Percentiles rank a stretch among this genome's conserved stretches.
Evolutionary conservation across 768 basidiomycete genomes (phyloP).

Genomic region (Strobilomyces dryophilus): DNA sequence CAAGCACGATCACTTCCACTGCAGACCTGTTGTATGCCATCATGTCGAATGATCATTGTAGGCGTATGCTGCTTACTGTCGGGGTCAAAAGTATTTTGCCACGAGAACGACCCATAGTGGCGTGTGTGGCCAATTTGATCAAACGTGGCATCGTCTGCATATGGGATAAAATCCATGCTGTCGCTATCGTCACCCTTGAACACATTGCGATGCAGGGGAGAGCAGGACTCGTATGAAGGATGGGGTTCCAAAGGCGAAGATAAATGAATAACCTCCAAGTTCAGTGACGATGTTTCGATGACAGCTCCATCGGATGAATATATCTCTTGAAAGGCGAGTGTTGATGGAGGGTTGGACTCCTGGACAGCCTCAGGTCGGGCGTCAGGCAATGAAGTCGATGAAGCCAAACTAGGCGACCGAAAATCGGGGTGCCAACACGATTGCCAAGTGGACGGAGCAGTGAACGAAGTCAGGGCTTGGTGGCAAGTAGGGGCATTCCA

Average conservation of each 20-base stretch:
- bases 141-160: constrained; percentile 57
- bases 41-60: constrained; percentile 10
- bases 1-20: constrained; percentile 51
- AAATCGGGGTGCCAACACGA: constrained; percentile 11
- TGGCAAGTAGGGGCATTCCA: constrained; percentile 18
- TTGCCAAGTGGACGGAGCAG: constrained; percentile 15
- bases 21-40: constrained; percentile 14
- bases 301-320: constrained; percentile 18
- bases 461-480: constrained; percentile 12
- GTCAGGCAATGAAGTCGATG: not conserved
- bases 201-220: constrained; percentile 45
- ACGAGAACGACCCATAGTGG: constrained; percentile 45
- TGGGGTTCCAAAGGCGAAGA: constrained; percentile 20
- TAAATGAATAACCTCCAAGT: constrained; percentile 15
- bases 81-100: constrained; percentile 43
- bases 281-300: constrained; percentile 4
- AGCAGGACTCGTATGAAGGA: constrained; percentile 54
- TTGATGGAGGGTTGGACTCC: not conserved
- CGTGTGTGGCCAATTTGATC: constrained; percentile 34
- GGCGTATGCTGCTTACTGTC: constrained; percentile 34
- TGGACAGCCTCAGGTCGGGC: not conserved
- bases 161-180: constrained; percentile 57
- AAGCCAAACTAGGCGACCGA: constrained; percentile 1
- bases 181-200: constrained; percentile 55
- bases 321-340: constrained; percentile 5